Evolutionary conservation across 805 yeast species (phyloP).

Genomic region (Hanseniaspora taiwanica): DNA sequence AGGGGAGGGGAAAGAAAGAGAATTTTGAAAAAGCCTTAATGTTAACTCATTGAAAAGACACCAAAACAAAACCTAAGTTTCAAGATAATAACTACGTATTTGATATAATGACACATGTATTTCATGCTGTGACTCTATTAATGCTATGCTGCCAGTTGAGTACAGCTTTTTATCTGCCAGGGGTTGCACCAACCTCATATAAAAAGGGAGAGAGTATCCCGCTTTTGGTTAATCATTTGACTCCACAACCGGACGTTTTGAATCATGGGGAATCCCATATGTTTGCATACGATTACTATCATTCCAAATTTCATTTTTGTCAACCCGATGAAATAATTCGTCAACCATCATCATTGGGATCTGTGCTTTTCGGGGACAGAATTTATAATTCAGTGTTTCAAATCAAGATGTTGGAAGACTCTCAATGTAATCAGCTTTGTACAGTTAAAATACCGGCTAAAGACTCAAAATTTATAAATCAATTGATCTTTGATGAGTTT

Average conservation of each 20-base stretch:
- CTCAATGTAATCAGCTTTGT: constrained; percentile 60
- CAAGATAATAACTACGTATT: too few relatives aligned
- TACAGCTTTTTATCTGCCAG: constrained; percentile 77
- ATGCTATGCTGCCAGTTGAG: constrained; percentile 5
- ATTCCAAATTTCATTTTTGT: constrained; percentile 75
- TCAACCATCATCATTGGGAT: constrained; percentile 83
- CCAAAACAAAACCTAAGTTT: too few relatives aligned
- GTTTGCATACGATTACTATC: constrained; percentile 74
- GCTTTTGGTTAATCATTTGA: constrained; percentile 76
- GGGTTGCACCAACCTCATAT: constrained; percentile 90
- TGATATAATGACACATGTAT: too few relatives aligned
- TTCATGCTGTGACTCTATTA: too few relatives aligned
- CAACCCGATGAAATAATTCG: constrained; percentile 40
- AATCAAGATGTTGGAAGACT: constrained; percentile 59
- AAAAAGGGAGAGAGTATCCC: constrained; percentile 59
- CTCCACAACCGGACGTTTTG: constrained; percentile 49
- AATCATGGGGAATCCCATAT: constrained; percentile 38
- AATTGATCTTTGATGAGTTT: constrained; percentile 71
- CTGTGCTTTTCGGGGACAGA: constrained; percentile 90
- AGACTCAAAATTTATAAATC: constrained; percentile 65
- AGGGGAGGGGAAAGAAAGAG: too few relatives aligned
- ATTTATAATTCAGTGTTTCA: constrained; percentile 83
- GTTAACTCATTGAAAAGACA: too few relatives aligned
- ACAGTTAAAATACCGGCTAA: constrained; percentile 39
- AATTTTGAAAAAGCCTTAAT: too few relatives aligned